Evolutionary conservation across 2,329 filamentous ascomycete genomes (phyloP), one percentile per base, ranked within the genome.

Genomic region (Penicillium sp.): DNA sequence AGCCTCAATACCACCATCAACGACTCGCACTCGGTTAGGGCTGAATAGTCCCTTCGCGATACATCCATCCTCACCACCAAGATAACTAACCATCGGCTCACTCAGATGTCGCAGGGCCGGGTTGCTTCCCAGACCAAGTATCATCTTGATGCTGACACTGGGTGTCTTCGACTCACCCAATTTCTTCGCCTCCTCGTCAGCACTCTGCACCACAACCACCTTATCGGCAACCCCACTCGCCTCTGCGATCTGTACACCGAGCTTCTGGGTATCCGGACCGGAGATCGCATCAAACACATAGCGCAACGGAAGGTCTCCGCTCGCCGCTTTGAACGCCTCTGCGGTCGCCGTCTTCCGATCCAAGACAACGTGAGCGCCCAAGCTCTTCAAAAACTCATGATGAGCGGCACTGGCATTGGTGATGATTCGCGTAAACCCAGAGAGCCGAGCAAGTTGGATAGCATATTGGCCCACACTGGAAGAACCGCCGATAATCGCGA

Each of bases 391-490:
- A 5, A 52, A 53, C 26, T 63, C 58, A 21, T 65, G 57, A 55
- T 73, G 66, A 2, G 49, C 45, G 7, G 60, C 51, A 28, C 70
- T 68, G 6, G 70, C 68, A 33, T 67, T 72, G 10, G 70, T 68
- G 36, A 73, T 60, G 34, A 74, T 66, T 16, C 56, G 63, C n/a
- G 60, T 55, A 56, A 71, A 74, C 2, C 71, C 70, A 3, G 67
- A 70, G 5, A 70, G 62, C n/a, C 66, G 62, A 5, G 72, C 64
- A 10, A 73, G 50, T 55, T 73, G 71, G 16, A 73, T 65, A 1
- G 67, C 67, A 51, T 71, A 74, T 48, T 73, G 70, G 4, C 71
- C 71, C 2, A 71, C 69, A 2, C 63, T 68, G 2, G 70, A 73
- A 42, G 69, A 65, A 3, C 73, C 74, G 3, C 73, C 74, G 40